These are phyloP conservation scores for Diplodia sapinea DNA, from an alignment of 2,329 filamentous ascomycete genomes.

Conservation along the genomic window DNA sequence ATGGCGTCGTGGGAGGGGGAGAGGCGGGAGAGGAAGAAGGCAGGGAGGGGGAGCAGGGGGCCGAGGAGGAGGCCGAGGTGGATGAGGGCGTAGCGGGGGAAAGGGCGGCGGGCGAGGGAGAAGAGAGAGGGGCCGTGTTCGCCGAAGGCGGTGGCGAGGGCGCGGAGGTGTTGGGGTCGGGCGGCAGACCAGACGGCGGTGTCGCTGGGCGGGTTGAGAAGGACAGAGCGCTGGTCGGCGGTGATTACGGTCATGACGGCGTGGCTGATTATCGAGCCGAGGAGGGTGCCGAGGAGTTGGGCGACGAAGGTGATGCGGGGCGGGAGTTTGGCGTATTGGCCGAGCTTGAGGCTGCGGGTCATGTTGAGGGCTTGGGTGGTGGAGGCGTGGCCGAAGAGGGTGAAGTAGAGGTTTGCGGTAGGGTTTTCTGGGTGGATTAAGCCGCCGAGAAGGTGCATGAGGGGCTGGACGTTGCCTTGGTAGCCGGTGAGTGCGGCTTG, in stretches of 20 bases:
- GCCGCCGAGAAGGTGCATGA: conserved; percentile 34
- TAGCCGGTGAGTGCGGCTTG: conserved; percentile 36
- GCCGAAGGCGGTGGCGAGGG: conserved; percentile 33
- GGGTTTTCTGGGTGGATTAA: conserved; percentile 37
- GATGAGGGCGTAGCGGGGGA: conserved; percentile 49
- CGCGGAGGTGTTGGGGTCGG: conserved; percentile 53
- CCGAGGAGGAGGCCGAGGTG: conserved; percentile 42
- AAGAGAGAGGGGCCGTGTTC: neutral
- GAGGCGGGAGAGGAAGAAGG: no score
- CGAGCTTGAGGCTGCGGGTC: conserved; percentile 48
- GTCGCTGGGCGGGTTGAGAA: conserved; percentile 40
- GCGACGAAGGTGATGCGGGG: conserved; percentile 70
- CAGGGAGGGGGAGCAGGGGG: conserved; percentile 33
- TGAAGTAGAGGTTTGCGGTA: conserved; percentile 51
- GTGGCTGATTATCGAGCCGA: conserved; percentile 67
- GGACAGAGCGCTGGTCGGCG: conserved; percentile 47
- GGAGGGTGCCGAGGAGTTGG: conserved; percentile 69
- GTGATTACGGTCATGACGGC: conserved; percentile 54
- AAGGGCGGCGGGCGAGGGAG: neutral
- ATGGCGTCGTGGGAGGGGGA: no score
- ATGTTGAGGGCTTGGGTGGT: conserved; percentile 38
- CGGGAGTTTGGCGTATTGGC: conserved; percentile 62
- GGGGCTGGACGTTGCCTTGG: conserved; percentile 34
- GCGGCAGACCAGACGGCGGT: conserved; percentile 53
- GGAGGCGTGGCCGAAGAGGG: conserved; percentile 44